Base-by-base conservation (phyloP, 495 filamentous ascomycete genomes). In the Collariella sp. region DNA sequence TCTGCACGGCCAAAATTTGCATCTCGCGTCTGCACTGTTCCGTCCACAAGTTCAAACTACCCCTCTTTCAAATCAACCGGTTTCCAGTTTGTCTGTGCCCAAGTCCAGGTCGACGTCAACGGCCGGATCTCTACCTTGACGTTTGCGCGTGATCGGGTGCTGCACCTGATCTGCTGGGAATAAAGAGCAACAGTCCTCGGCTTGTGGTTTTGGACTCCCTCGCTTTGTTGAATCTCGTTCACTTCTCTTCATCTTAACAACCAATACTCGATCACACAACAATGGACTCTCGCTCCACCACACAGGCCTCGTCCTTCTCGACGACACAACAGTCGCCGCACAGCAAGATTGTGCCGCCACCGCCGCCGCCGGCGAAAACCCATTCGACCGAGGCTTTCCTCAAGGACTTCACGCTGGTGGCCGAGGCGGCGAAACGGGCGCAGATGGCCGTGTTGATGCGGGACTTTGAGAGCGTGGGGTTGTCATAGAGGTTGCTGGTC, bases 371-470 rank as follows among this genome's bases (percentile, higher is more conserved):
- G 53, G 54, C 57, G 39, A 70, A 70, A 57, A 62, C 61, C 53
- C 63, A 56, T 26, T 77, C 57, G 69, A 81, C 88, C 67, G 67
- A 82, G 68, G 46, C 78, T 62, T 89, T 85, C 66, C 71, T 90
- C 46, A 79, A 83, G 55, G 86, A 95, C 68, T 88, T 88, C 66
- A 91, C 78, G 47, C 77, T 97, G 20, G 81, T 97, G 13, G 91
- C 91, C n/a, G 91, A 97, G 71, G 91, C 91, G 3, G 91, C 89
- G 46, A 95, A 95, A 66, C 79, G 91, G 40, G 91, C 91, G 7
- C 88, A 95, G 71, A 85, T 95, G 77, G 86, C 86, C 7, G 80
- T 88, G 53, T 66, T 96, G 55, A 85, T 89, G 79, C 76, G 91
- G 51, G 91, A 96, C 70, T 70, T 97, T 62, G 87, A 86, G 55